A percentile compares a stretch with the other conserved stretches of the same genome.
Evolutionary conservation across 768 basidiomycete species (phyloP).

Genomic region (Rhodotorula graminis): DNA sequence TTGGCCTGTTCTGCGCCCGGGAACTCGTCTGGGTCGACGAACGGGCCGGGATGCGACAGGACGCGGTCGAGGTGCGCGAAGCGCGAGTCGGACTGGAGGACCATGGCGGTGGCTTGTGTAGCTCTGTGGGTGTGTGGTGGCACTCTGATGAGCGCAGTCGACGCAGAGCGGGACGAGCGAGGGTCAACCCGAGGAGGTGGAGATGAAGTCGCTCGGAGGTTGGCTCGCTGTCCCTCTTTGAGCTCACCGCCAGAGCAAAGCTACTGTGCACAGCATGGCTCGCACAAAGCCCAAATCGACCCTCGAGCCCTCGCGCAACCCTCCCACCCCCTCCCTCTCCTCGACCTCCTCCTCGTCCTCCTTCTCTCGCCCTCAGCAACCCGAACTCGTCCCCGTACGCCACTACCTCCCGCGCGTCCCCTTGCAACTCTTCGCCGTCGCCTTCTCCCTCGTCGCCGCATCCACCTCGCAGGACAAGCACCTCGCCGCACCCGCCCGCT

Average conservation of each 20-base stretch:
- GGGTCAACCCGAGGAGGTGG: no score
- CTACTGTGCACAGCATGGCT: no score
- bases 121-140: no score
- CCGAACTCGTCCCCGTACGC: conserved; percentile 15
- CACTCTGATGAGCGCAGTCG: no score
- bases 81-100: not conserved
- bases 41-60: conserved; percentile 32
- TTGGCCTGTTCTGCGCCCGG: conserved; percentile 11
- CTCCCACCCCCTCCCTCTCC: not conserved
- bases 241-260: no score
- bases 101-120: no score
- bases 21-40: conserved; percentile 32
- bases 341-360: not conserved
- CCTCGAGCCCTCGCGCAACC: no score
- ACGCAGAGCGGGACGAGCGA: no score
- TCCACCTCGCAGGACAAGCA: not conserved
- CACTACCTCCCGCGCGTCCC: conserved; percentile 34
- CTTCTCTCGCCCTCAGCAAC: no score
- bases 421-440: conserved; percentile 28
- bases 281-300: no score
- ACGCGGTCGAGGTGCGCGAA: conserved; percentile 26
- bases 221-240: no score
- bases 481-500: not conserved
- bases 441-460: conserved; percentile 16
- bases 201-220: no score